These are phyloP conservation scores for Parascedosporium putredinis DNA, from an alignment of 2,329 filamentous ascomycete genomes.

Conservation along the genomic window DNA sequence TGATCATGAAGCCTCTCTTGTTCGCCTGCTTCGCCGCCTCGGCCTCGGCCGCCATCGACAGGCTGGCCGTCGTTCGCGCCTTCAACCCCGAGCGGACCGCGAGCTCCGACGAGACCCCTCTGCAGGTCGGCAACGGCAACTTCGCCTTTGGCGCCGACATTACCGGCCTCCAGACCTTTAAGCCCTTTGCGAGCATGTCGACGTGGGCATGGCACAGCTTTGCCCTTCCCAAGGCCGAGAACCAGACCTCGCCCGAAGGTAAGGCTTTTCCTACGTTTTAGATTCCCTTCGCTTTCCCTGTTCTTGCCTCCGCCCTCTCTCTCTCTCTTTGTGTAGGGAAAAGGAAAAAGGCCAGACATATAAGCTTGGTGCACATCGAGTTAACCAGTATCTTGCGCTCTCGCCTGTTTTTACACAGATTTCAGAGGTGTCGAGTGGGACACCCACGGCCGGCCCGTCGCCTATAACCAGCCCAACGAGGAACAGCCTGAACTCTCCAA, in stretches of 20 bases:
- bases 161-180: constrained; percentile 35
- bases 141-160: constrained; percentile 37
- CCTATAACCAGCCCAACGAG: constrained; percentile 26
- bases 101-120: constrained; percentile 26
- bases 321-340: too few species aligned
- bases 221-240: constrained; percentile 26
- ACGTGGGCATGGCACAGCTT: constrained; percentile 41
- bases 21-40: not conserved
- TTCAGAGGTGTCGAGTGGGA: constrained; percentile 22
- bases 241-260: constrained; percentile 1
- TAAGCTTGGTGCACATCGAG: not conserved
- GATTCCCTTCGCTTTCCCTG: too few species aligned
- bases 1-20: not conserved
- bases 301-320: too few species aligned
- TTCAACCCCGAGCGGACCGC: constrained; percentile 4
- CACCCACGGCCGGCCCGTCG: constrained; percentile 27
- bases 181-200: constrained; percentile 34
- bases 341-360: not conserved
- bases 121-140: constrained; percentile 40
- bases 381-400: too few species aligned
- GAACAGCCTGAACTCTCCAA: constrained; percentile 28
- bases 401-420: too few species aligned
- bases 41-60: not conserved
- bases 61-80: constrained; percentile 3
- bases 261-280: too few species aligned